Conservation (phyloP, 495 filamentous ascomycete genomes). For the Trichocladium antarcticum region DNA sequence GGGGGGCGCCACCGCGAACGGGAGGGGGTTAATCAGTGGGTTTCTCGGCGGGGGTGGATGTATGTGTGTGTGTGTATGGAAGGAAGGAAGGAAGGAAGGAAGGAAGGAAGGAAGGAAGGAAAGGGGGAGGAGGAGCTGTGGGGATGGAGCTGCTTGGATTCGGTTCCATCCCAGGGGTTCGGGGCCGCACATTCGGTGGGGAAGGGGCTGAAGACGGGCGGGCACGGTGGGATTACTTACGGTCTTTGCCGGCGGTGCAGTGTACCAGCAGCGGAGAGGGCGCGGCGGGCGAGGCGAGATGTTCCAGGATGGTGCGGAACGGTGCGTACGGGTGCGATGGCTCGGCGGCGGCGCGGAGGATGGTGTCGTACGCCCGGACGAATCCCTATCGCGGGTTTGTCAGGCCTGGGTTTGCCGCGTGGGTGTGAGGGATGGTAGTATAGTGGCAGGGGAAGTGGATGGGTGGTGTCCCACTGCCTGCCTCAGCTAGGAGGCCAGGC, state of each 20-base stretch:
- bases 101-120: background rate
- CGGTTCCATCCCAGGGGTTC: no score
- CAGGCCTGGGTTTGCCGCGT: background rate
- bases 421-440: no score
- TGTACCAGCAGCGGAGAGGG: constrained; percentile 29
- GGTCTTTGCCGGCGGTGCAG: constrained; percentile 30
- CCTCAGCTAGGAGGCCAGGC: no score
- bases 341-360: constrained; percentile 32
- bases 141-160: background rate
- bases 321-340: constrained; percentile 26
- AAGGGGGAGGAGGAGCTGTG: no score
- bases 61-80: no score
- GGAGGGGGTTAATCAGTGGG: constrained; percentile 10
- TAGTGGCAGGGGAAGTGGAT: no score
- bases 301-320: constrained; percentile 33
- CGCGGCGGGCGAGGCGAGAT: constrained; percentile 26
- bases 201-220: no score
- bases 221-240: constrained; percentile 6
- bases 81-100: background rate
- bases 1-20: no score
- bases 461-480: no score
- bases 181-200: no score
- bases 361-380: constrained; percentile 42
- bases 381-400: constrained; percentile 33
- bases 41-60: constrained; percentile 19